Evolutionary conservation across 2,329 filamentous ascomycete genomes (phyloP).

Genomic region (Cladosporium sp.): DNA sequence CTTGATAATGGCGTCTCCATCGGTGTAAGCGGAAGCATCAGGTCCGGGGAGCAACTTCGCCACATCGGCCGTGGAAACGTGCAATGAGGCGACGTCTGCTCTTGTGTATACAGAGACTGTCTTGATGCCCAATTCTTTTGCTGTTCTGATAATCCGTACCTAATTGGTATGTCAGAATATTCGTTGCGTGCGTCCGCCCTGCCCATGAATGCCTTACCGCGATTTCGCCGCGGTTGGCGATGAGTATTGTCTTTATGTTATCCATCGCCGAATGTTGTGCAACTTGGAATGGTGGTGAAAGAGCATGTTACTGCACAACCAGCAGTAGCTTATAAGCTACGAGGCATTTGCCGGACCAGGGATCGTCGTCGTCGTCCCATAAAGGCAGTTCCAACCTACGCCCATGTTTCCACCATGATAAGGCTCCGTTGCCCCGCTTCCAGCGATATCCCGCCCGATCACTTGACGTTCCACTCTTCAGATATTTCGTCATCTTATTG

Average conservation of each 20-base stretch:
- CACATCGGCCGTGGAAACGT: constrained; percentile 56
- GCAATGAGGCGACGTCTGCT: constrained; percentile 55
- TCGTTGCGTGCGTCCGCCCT: neutral
- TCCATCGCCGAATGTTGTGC: constrained; percentile 35
- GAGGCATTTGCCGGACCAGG: neutral
- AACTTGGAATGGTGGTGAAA: neutral
- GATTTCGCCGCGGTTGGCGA: constrained; percentile 63
- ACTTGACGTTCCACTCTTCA: neutral
- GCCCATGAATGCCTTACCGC: neutral
- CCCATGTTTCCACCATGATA: neutral
- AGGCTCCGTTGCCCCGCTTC: constrained; percentile 11
- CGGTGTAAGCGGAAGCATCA: constrained; percentile 52
- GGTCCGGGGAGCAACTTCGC: constrained; percentile 52
- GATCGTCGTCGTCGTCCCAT: constrained; percentile 5
- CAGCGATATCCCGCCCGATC: constrained; percentile 1
- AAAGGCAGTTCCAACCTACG: neutral
- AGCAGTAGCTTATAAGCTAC: constrained; percentile 3
- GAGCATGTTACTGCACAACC: neutral
- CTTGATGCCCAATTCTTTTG: constrained; percentile 50
- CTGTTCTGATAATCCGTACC: constrained; percentile 54
- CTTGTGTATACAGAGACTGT: constrained; percentile 61
- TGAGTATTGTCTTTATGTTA: constrained; percentile 52
- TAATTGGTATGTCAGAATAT: constrained; percentile 20
- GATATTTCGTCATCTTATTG: constrained; percentile 12
- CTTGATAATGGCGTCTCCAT: constrained; percentile 50